Percentiles rank a stretch among this genome's conserved stretches.
phyloP scores from a whole-genome alignment of 768 basidiomycete species.

The Russula sp. region DNA sequence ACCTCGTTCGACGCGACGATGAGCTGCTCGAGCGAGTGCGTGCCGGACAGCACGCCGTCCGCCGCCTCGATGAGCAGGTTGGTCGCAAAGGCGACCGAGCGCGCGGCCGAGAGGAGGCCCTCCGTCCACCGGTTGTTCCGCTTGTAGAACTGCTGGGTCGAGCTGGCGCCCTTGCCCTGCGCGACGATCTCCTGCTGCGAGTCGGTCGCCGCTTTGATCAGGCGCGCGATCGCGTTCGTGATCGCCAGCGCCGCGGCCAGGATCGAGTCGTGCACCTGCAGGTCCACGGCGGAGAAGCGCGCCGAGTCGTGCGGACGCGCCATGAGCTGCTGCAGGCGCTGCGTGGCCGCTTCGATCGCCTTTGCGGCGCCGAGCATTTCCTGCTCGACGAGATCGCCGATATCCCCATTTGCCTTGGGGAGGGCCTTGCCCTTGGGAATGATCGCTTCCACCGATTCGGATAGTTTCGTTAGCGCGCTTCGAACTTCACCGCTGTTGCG shows the following conservation, averaged over 20 bases:
- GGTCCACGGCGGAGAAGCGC: conserved; percentile 85
- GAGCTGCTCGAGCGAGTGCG: conserved; percentile 95
- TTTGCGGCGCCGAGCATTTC: conserved; percentile 93
- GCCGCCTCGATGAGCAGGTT: conserved; percentile 94
- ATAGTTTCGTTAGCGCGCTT: conserved; percentile 74
- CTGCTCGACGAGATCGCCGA: conserved; percentile 92
- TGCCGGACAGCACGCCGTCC: conserved; percentile 94
- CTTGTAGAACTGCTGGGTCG: conserved; percentile 97
- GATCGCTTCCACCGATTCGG: conserved; percentile 79
- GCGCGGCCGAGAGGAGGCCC: conserved; percentile 96
- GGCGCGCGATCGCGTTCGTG: conserved; percentile 88
- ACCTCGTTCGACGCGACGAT: conserved; percentile 99
- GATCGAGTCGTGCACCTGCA: conserved; percentile 98
- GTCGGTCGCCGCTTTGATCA: conserved; percentile 95
- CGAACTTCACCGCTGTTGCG: conserved; percentile 85
- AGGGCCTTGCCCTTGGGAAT: conserved; percentile 79
- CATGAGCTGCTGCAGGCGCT: conserved; percentile 87
- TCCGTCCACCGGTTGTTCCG: conserved; percentile 99
- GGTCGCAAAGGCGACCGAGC: conserved; percentile 95
- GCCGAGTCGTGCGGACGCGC: conserved; percentile 79
- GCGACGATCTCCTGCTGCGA: conserved; percentile 98
- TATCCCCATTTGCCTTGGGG: conserved; percentile 80
- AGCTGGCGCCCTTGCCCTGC: conserved; percentile 88
- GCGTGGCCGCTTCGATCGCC: conserved; percentile 91
- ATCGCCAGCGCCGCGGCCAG: conserved; percentile 90